Percentiles rank a stretch among this genome's conserved stretches.
Conservation (phyloP, 2,329 filamentous ascomycete species). For the Xylariaceae sp. region DNA sequence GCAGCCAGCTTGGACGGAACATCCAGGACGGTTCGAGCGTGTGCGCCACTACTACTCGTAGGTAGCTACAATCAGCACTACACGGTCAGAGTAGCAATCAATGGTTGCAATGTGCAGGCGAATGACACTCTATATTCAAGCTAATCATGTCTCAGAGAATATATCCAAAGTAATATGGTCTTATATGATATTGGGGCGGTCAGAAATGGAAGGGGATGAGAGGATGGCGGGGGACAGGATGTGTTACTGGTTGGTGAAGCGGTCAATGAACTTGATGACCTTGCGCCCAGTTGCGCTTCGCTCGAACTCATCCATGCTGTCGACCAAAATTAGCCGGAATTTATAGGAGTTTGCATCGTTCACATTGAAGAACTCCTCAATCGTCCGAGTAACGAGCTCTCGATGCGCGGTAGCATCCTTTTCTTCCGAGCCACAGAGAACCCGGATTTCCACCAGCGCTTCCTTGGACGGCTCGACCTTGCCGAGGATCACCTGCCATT, state of each 20-base stretch:
- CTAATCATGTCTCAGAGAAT: too few species aligned
- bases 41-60: too few species aligned
- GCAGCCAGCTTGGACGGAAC: too few species aligned
- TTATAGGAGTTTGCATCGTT: conserved; percentile 7
- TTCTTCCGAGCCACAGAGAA: conserved; percentile 8
- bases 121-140: too few species aligned
- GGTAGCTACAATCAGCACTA: too few species aligned
- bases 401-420: background rate
- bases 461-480: conserved; percentile 22
- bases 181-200: too few species aligned
- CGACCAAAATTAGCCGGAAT: conserved; percentile 11
- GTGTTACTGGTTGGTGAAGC: background rate
- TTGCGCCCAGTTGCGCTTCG: conserved; percentile 15
- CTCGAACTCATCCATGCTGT: conserved; percentile 12
- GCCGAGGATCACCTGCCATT: conserved; percentile 40
- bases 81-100: too few species aligned
- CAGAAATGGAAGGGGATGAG: background rate
- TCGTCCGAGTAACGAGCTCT: background rate
- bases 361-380: conserved; percentile 9
- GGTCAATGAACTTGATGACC: conserved; percentile 18
- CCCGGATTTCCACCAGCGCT: conserved; percentile 10
- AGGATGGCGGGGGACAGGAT: background rate
- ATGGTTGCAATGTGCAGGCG: too few species aligned
- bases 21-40: too few species aligned
- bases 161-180: too few species aligned